Evolutionary conservation across 2,329 filamentous ascomycete genomes (phyloP).

Genomic region (Apiospora marii): DNA sequence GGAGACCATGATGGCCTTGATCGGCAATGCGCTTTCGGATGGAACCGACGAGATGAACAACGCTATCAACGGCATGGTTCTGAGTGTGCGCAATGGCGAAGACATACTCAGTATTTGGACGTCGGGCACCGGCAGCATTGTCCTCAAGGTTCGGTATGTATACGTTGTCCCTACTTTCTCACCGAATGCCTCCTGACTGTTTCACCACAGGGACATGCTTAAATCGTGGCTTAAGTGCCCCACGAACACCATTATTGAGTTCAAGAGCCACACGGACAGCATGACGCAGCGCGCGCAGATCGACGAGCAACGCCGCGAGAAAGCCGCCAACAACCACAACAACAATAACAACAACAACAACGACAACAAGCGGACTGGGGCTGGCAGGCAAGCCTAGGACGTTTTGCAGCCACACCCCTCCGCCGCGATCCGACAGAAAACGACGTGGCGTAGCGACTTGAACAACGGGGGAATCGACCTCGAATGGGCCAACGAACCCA

Average conservation of each 20-base stretch:
- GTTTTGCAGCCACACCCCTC: not conserved
- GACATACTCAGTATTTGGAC: conserved; percentile 99
- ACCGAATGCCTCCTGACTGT: not conserved
- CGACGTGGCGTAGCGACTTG: not conserved
- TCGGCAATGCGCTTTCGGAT: conserved; percentile 94
- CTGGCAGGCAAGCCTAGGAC: conserved; percentile 7
- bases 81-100: conserved; percentile 94
- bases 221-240: conserved; percentile 89
- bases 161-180: conserved; percentile 29
- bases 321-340: conserved; percentile 57
- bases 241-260: conserved; percentile 87
- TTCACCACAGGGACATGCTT: conserved; percentile 80
- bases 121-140: conserved; percentile 88
- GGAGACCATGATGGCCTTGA: conserved; percentile 86
- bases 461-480: not conserved
- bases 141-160: conserved; percentile 88
- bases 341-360: conserved; percentile 34
- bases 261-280: conserved; percentile 95
- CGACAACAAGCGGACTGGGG: conserved; percentile 2
- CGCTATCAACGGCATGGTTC: conserved; percentile 91
- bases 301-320: conserved; percentile 90
- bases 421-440: not conserved
- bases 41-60: conserved; percentile 88
- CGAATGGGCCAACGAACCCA: not conserved
- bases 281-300: conserved; percentile 91